Evolutionary conservation across 371 early-diverging fungal genomes (phyloP).

Genomic region (Dipsacomyces acuminosporus): DNA sequence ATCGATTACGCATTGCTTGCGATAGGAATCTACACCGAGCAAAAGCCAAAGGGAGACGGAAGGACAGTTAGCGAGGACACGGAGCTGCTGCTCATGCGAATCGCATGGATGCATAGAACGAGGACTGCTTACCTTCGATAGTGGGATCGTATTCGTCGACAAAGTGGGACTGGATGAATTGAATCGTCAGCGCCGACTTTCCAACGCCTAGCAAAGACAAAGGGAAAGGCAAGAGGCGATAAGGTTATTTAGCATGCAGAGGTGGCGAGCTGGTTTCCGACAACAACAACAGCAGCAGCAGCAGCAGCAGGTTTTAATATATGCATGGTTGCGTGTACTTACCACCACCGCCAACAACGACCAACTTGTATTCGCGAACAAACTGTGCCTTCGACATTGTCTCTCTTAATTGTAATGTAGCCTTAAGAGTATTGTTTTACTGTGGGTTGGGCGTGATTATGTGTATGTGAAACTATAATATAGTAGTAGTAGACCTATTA

Average conservation of each 20-base stretch:
- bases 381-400: constrained; percentile 58
- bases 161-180: constrained; percentile 89
- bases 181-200: constrained; percentile 85
- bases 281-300: too few species aligned
- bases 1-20: constrained; percentile 88
- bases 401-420: neutral
- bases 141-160: constrained; percentile 95
- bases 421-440: too few species aligned
- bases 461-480: too few species aligned
- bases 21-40: constrained; percentile 69
- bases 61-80: neutral
- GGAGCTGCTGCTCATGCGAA: neutral
- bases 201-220: constrained; percentile 52
- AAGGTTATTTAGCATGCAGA: neutral
- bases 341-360: constrained; percentile 86
- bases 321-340: neutral
- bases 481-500: too few species aligned
- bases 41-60: neutral
- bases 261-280: too few species aligned
- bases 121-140: constrained; percentile 61
- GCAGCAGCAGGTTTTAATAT: neutral
- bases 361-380: constrained; percentile 72
- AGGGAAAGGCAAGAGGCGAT: neutral
- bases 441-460: too few species aligned
- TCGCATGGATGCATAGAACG: neutral